Evolutionary conservation across 352 stramenopile species (phyloP).

Genomic region (Pythium apleroticum): DNA sequence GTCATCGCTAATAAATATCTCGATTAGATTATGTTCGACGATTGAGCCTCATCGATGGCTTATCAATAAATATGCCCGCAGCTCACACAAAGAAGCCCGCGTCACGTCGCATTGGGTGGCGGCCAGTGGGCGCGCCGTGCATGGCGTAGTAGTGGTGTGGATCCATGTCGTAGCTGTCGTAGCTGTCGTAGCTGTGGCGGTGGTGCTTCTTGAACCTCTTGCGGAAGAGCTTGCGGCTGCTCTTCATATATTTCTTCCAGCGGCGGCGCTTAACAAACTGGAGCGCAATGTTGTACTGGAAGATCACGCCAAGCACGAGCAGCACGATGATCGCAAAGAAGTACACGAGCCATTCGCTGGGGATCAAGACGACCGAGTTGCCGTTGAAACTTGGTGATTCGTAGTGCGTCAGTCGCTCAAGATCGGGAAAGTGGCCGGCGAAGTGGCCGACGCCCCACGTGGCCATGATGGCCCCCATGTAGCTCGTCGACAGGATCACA

Average conservation of each 20-base stretch:
- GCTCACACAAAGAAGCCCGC: slow-evolving; percentile 1
- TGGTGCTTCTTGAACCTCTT: slow-evolving; percentile 6
- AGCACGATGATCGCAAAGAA: slow-evolving; percentile 42
- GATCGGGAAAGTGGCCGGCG: slow-evolving; percentile 47
- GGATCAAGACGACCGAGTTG: slow-evolving; percentile 47
- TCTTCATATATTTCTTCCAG: slow-evolving; percentile 5
- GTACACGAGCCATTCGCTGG: slow-evolving; percentile 57
- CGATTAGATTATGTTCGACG: not conserved
- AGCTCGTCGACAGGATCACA: slow-evolving; percentile 59
- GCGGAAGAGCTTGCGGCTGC: slow-evolving; percentile 6
- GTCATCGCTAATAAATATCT: not conserved
- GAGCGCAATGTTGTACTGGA: slow-evolving; percentile 58
- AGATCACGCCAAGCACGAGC: slow-evolving; percentile 39
- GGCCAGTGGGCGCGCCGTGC: not conserved
- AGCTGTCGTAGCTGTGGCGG: not conserved
- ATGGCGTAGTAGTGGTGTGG: not conserved
- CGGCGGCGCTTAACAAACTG: not conserved
- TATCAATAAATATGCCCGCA: not conserved
- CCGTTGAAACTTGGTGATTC: slow-evolving; percentile 33
- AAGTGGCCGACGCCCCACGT: slow-evolving; percentile 68
- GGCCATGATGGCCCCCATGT: slow-evolving; percentile 42
- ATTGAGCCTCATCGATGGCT: not conserved
- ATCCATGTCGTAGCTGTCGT: not conserved
- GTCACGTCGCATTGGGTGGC: not conserved
- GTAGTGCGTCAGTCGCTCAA: slow-evolving; percentile 40